These are phyloP conservation scores for Hypericum perforatum DNA, from an alignment of 345 rosid species.

Conservation along the genomic window DNA sequence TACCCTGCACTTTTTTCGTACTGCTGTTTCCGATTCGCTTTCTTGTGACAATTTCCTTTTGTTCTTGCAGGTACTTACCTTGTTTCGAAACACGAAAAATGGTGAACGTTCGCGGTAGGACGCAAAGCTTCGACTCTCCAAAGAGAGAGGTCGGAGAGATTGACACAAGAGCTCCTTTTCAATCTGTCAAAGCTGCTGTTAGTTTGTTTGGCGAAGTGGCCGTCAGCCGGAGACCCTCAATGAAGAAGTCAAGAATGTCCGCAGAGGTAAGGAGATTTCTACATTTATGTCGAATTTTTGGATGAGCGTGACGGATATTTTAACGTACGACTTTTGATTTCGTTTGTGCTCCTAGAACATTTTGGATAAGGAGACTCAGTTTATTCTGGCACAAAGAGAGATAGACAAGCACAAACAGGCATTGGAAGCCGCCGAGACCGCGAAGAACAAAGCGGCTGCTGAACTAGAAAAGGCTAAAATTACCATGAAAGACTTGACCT, in stretches of 20 bases:
- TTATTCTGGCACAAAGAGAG: slow-evolving; percentile 40
- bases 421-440: slow-evolving; percentile 31
- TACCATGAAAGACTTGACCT: slow-evolving; percentile 32
- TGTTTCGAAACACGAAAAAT: slow-evolving; percentile 16
- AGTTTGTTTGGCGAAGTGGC: slow-evolving; percentile 75
- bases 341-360: slow-evolving; percentile 23
- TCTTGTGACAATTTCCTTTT: background rate
- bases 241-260: slow-evolving; percentile 21
- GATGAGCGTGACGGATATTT: too few relatives aligned
- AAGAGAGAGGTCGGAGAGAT: slow-evolving; percentile 83
- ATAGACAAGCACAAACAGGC: slow-evolving; percentile 30
- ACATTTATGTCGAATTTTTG: too few relatives aligned
- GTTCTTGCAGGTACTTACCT: background rate
- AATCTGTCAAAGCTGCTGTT: slow-evolving; percentile 93
- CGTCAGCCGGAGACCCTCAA: slow-evolving; percentile 18
- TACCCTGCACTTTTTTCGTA: too few relatives aligned
- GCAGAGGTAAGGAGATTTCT: slow-evolving; percentile 37
- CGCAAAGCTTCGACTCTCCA: slow-evolving; percentile 34
- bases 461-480: slow-evolving; percentile 49
- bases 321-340: background rate
- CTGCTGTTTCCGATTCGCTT: too few relatives aligned
- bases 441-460: slow-evolving; percentile 30
- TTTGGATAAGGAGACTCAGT: slow-evolving; percentile 52
- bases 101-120: slow-evolving; percentile 36
- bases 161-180: slow-evolving; percentile 84